phyloP scores from a whole-genome alignment of 2,329 filamentous ascomycete species.

The Colletotrichum sp. region DNA sequence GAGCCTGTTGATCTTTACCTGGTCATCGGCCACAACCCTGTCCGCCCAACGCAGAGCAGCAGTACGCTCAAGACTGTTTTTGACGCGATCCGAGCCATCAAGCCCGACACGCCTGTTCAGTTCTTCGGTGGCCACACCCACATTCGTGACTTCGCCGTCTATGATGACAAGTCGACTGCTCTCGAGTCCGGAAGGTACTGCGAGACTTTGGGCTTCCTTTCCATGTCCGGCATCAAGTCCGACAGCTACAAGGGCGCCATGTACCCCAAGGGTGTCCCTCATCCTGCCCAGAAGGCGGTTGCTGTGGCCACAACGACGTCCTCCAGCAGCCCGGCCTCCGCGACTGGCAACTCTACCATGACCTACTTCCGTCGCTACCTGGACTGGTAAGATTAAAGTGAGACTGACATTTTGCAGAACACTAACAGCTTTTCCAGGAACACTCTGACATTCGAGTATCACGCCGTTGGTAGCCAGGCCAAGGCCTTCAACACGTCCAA shows the following conservation, averaged over 20 bases:
- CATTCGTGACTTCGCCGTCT: slow-evolving; percentile 69
- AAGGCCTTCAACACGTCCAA: slow-evolving; percentile 26
- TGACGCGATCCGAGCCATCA: slow-evolving; percentile 61
- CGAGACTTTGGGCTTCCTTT: slow-evolving; percentile 71
- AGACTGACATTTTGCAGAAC: accelerated
- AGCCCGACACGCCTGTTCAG: slow-evolving; percentile 65
- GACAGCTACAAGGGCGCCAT: slow-evolving; percentile 40
- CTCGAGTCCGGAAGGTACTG: slow-evolving; percentile 71
- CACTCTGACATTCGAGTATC: slow-evolving; percentile 59
- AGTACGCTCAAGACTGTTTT: slow-evolving; percentile 54
- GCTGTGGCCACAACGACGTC: background rate
- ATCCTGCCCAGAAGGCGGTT: slow-evolving; percentile 43
- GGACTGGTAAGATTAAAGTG: slow-evolving; percentile 68
- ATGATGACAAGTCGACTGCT: slow-evolving; percentile 65
- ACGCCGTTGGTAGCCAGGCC: slow-evolving; percentile 55
- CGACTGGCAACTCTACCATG: slow-evolving; percentile 36
- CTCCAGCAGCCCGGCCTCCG: background rate
- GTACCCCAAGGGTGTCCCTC: slow-evolving; percentile 41
- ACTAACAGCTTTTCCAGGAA: background rate
- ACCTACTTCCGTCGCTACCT: slow-evolving; percentile 66
- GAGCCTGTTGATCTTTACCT: slow-evolving; percentile 69
- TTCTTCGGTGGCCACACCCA: slow-evolving; percentile 71
- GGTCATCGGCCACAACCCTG: slow-evolving; percentile 68
- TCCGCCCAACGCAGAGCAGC: slow-evolving; percentile 45
- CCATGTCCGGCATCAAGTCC: slow-evolving; percentile 64